Conservation (phyloP, 176 grass and related monocot genomes). For the Carex scoparia region DNA sequence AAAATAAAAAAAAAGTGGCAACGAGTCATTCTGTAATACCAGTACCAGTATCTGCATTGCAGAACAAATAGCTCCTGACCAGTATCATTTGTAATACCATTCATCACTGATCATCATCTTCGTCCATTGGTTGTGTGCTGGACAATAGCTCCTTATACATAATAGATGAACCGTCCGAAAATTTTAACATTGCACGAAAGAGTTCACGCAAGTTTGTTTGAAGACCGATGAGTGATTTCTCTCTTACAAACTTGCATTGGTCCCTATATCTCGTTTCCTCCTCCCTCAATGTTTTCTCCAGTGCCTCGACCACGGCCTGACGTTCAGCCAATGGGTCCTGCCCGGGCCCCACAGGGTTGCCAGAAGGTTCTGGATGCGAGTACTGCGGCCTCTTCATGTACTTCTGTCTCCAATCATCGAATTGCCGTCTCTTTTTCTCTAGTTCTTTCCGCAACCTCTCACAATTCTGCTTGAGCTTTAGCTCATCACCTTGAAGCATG, state of each 20-base stretch:
- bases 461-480: constrained; percentile 43
- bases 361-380: constrained; percentile 24
- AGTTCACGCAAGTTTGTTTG: constrained; percentile 51
- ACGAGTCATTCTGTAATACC: background rate
- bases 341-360: constrained; percentile 15
- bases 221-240: constrained; percentile 66
- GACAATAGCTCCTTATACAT: constrained; percentile 55
- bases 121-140: constrained; percentile 1
- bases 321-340: constrained; percentile 38
- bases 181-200: constrained; percentile 37
- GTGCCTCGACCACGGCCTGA: constrained; percentile 28
- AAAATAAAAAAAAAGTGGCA: background rate
- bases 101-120: constrained; percentile 39
- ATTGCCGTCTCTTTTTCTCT: constrained; percentile 52
- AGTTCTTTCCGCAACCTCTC: constrained; percentile 39
- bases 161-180: constrained; percentile 37
- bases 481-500: constrained; percentile 48
- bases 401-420: constrained; percentile 53
- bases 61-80: background rate
- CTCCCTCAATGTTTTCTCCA: constrained; percentile 33
- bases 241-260: constrained; percentile 63
- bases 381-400: constrained; percentile 47
- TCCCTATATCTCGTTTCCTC: constrained; percentile 34
- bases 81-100: background rate
- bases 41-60: background rate